Base-by-base conservation (phyloP, 495 filamentous ascomycete species). In the Penicillium riverlandense region DNA sequence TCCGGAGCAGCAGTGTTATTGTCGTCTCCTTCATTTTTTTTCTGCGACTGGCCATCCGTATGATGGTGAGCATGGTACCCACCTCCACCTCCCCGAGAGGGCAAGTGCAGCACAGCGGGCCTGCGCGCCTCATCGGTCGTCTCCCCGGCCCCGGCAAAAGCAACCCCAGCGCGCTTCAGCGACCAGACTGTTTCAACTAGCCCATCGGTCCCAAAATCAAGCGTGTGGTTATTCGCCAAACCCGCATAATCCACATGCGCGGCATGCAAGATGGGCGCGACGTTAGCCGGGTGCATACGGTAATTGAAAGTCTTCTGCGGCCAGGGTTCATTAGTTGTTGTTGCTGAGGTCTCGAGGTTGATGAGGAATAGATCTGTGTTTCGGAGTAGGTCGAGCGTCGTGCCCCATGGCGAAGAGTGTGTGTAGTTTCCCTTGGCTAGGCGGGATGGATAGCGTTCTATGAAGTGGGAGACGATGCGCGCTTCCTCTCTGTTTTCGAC, bases 281-380 rank as follows among this genome's bases (percentile, higher is more conserved):
- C 46, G 40, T 72, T 69, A 9, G 54, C 56, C 2, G 68, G 68
- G 38, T 71, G 64, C 57, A 64, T 69, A 38, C 68, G 57, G 44
- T 70, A 72, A 39, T 70, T 69, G 53, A 66, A 71, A 7, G 37
- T 47, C 34, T 71, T 71, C 40, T 65, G 37, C 2, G 69, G 68
- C 64, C 68, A 72, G 11, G 56, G 57, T 0, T 29, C 40, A 11
- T 35, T 27, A 29, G 52, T 44, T 1, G 57, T 64, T 15, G 69
- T 72, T 7, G 49, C 63, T 9, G 69, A 38, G 8, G 68, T 72
- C 45, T 72, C 69, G 42, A 72, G 67, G 42, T 71, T 72, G 50
- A 72, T 65, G 28, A 70, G 38, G 35, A 52, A 58, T 12, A 72
- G 52, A 36, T 67, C 52, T 8, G 58, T 52, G 3, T 38, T 29